Evolutionary conservation across 768 basidiomycete genomes (phyloP).

Genomic region (Tulasnella sp.): DNA sequence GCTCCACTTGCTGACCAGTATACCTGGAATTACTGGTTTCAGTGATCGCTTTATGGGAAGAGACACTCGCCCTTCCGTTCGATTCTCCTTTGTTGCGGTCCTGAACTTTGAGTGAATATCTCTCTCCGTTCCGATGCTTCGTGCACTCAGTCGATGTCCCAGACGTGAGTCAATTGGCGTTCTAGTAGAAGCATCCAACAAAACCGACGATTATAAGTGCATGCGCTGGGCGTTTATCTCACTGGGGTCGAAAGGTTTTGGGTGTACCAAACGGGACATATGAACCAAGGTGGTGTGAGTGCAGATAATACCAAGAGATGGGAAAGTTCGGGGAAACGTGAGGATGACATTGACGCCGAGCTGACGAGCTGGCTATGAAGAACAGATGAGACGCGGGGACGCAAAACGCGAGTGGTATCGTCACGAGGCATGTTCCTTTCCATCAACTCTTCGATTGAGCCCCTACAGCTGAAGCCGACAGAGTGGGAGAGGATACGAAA

Average conservation of each 20-base stretch:
- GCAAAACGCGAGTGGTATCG: not conserved
- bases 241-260: not conserved
- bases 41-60: no score
- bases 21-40: no score
- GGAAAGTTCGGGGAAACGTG: not conserved
- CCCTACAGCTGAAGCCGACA: not conserved
- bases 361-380: no score
- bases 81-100: no score
- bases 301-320: no score
- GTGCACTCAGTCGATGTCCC: no score
- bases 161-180: not conserved
- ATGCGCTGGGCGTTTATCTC: not conserved
- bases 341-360: not conserved
- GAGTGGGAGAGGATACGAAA: not conserved
- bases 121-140: no score
- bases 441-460: not conserved
- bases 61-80: no score
- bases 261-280: not conserved
- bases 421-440: not conserved
- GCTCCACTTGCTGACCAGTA: no score
- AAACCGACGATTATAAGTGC: not conserved
- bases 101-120: no score
- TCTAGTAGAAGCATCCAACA: not conserved
- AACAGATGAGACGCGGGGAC: not conserved
- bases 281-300: no score